Conservation (phyloP, 176 grass and related monocot genomes). For the Aegilops bicornis region DNA sequence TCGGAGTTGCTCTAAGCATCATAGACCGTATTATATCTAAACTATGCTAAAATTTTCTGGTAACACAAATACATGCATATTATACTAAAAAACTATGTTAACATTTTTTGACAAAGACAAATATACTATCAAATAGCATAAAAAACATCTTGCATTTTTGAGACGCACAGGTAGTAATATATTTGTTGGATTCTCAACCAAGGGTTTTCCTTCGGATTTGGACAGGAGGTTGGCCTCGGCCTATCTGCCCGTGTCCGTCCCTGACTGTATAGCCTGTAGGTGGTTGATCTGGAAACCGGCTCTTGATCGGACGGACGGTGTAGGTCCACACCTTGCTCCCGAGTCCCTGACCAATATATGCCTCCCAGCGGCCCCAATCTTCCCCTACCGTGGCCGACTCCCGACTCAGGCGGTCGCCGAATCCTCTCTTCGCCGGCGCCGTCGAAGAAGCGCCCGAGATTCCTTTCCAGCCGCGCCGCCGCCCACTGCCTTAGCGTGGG, state of each 20-base stretch:
- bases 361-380: neutral
- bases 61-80: too few relatives aligned
- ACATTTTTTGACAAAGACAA: too few relatives aligned
- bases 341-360: neutral
- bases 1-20: too few relatives aligned
- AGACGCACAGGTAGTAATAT: too few relatives aligned
- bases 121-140: too few relatives aligned
- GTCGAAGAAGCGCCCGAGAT: neutral
- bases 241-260: neutral
- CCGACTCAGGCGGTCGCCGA: neutral
- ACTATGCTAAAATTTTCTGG: too few relatives aligned
- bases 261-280: neutral
- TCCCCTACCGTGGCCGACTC: neutral
- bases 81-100: too few relatives aligned
- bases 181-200: too few relatives aligned
- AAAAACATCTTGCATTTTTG: too few relatives aligned
- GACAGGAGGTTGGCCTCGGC: too few relatives aligned
- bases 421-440: neutral
- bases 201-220: too few relatives aligned
- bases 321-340: neutral
- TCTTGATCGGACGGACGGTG: constrained; percentile 1
- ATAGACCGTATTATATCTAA: too few relatives aligned
- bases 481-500: neutral
- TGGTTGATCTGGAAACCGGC: neutral
- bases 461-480: neutral